Base-by-base conservation (phyloP, 2,329 filamentous ascomycete genomes). In the Zelopaecilomyces penicillatus region DNA sequence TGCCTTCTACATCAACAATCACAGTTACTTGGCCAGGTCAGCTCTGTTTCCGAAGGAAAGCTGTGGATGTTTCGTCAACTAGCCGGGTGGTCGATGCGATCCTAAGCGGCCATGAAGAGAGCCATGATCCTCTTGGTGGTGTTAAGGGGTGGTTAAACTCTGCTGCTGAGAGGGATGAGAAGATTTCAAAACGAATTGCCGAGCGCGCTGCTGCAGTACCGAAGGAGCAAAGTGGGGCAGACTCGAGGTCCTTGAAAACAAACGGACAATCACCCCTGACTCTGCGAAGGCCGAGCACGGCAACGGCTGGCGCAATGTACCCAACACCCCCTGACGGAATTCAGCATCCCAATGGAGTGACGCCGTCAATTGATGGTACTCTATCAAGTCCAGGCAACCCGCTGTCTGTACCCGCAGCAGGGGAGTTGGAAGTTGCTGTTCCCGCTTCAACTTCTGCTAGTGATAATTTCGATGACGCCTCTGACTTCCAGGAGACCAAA, bases 311-410 rank as follows among this genome's bases (percentile, higher is more conserved):
- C 36, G 72, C 75, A 2, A 79, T 87, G 63, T 87, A 87, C 57
- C 83, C 81, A 6, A 87, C 83, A 5, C 83, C 83, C 2, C 83
- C 83, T 8, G 83, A 86, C 56, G 81, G 73, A 10, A 64, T 82
- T 12, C 78, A 79, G 35, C 69, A 71, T 42, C 62, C 65, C 2
- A 62, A 71, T 7, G 78, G 71, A 3, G 68, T 74, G 5, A 76
- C 76, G 1, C 74, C 77, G 4, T 74, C 74, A 2, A 68, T 80
- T 43, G 79, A 83, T 46, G 73, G 71, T 5, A 69, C 67, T 2
- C 65, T 67, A 2, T 75, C 75, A 2, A 83, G 78, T 42, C 79
- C 80, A 1, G 71, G 68, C 4, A 75, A 76, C 36, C 65, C 55
- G 6, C 49, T 57, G 6, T 53, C 59, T n/a, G 47, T 53, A 12